Evolutionary conservation across 305 asterid species (phyloP), one percentile per base, ranked within the genome.

Genomic region (Striga hermonthica): DNA sequence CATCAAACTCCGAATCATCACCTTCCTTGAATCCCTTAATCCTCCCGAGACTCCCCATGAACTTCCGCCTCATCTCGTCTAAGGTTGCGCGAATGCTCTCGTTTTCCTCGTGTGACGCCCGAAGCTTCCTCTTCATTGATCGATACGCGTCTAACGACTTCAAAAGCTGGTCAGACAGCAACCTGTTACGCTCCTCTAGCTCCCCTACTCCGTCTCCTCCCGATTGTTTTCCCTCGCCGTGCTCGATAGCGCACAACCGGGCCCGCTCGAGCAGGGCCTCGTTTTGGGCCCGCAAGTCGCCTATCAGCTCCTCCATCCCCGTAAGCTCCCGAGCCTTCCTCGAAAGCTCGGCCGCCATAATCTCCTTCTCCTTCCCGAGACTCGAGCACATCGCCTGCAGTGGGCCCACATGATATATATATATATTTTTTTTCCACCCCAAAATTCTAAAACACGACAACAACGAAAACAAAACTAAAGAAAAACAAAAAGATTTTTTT

Each of bases 321-420:
- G 66, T 79, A 75, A 85, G 40, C 55, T 87, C 88, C 4, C 81
- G 95, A 2, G 73, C 88, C 38, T 82, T 89, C 56, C 72, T 83
- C 0, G 89, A 79, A 0, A 91, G 84, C 79, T 91, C 95, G 3
- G 73, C 67, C 0, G 90, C 81, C 90, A 91, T 91, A 5, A 89
- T 84, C 78, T 84, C 90, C 66, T 84, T 91, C 62, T 91, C 98
- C 64, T 83, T 89, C 6, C 95, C 95, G 40, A 89, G 78, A 57
- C 95, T 83, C 2, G 92, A 75, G 71, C 95, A 89, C 92, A 87
- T 78, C 1, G 74, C 72, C 56, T 80, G 83, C 47, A 7, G 47
- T 41, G 31, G 31, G 31, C 2, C 31, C 31, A 22, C 31, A 22
- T 22, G 31, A 22, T 22, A 0, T 22, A 0, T 22, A 22, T 22